A percentile compares a stretch with the other conserved stretches of the same genome.
Conservation (phyloP, 345 rosid genomes). For the Camelina hispida region DNA sequence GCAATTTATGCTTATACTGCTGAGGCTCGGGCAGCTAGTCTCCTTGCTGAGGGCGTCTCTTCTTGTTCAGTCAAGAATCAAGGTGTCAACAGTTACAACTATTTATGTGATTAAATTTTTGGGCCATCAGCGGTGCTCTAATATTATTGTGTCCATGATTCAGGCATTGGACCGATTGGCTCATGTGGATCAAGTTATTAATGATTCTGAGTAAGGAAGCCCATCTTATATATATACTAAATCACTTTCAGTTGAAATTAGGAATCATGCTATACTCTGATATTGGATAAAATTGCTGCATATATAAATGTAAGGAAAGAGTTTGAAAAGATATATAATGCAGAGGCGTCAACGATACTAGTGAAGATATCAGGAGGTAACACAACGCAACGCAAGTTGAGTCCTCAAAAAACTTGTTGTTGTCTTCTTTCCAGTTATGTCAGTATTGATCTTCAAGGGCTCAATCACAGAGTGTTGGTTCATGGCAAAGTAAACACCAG, state of each 20-base stretch:
- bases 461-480: conserved; percentile 54
- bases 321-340: conserved; percentile 47
- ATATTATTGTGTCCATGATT: conserved; percentile 37
- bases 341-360: conserved; percentile 62
- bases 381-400: conserved; percentile 56
- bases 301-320: background rate
- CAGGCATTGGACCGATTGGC: conserved; percentile 97
- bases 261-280: conserved; percentile 23
- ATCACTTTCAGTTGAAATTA: background rate
- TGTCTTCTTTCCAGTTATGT: conserved; percentile 41
- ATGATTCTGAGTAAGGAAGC: conserved; percentile 91
- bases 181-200: conserved; percentile 86
- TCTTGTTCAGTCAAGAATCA: conserved; percentile 98
- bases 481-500: conserved; percentile 62
- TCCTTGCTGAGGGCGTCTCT: conserved; percentile 99
- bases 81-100: conserved; percentile 56
- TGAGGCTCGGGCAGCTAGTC: conserved; percentile 94
- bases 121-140: conserved; percentile 21
- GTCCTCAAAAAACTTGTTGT: conserved; percentile 50
- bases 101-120: conserved; percentile 32
- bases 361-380: conserved; percentile 65
- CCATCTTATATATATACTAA: conserved; percentile 31
- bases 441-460: conserved; percentile 45
- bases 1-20: conserved; percentile 91
- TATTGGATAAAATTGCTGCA: conserved; percentile 17